Evolutionary conservation across 306 rosid species (phyloP).

Genomic region (Luffa acutangula): DNA sequence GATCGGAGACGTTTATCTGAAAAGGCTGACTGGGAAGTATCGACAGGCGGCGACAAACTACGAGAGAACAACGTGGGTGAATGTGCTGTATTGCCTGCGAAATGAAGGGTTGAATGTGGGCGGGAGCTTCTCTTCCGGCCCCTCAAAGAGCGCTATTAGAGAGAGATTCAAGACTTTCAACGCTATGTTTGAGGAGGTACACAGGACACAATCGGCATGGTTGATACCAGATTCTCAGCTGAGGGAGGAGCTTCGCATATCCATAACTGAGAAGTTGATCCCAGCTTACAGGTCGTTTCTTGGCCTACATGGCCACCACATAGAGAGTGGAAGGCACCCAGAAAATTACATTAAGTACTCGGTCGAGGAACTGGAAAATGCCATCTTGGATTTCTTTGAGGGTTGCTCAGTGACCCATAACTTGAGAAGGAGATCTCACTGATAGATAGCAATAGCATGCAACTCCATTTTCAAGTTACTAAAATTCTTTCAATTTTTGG

Average conservation of each 20-base stretch:
- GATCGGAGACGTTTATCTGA: constrained; percentile 85
- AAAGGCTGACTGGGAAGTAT: constrained; percentile 65
- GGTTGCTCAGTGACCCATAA: constrained; percentile 63
- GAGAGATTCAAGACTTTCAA: constrained; percentile 93
- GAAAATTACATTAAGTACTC: constrained; percentile 94
- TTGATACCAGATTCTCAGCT: constrained; percentile 90
- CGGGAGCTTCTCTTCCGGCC: constrained; percentile 86
- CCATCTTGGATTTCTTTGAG: constrained; percentile 88
- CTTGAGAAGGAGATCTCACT: constrained; percentile 78
- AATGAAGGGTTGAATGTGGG: constrained; percentile 88
- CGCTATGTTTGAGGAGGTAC: constrained; percentile 96
- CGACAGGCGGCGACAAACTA: constrained; percentile 86
- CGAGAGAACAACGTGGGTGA: constrained; percentile 95
- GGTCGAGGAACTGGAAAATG: constrained; percentile 69
- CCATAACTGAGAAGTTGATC: constrained; percentile 74
- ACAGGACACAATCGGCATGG: constrained; percentile 81
- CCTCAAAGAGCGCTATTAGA: constrained; percentile 80
- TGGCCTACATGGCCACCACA: constrained; percentile 77
- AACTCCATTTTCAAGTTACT: constrained; percentile 42
- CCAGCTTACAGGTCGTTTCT: constrained; percentile 93
- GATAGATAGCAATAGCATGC: constrained; percentile 17
- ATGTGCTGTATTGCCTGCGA: constrained; percentile 73
- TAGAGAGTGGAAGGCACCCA: constrained; percentile 93
- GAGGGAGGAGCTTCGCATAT: constrained; percentile 84
- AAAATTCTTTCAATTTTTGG: constrained; percentile 75